Evolutionary conservation across 73 alveolate species (phyloP).

Genomic region (Paraurostyla sp.): DNA sequence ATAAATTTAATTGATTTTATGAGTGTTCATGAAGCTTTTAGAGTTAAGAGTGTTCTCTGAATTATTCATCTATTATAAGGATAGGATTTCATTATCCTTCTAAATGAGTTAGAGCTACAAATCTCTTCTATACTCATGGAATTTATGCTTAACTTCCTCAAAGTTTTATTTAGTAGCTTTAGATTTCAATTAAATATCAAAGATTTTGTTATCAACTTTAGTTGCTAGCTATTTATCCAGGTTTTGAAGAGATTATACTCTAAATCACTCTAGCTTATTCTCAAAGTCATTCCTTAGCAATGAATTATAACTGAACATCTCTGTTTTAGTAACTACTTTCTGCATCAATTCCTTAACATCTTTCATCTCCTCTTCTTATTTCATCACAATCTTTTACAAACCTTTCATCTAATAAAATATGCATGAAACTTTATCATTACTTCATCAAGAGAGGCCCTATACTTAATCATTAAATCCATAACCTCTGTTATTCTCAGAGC

Average conservation of each 20-base stretch:
- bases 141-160: neutral
- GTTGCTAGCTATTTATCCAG: neutral
- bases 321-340: neutral
- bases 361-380: neutral
- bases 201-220: neutral
- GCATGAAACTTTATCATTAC: neutral
- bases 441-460: neutral
- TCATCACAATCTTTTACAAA: neutral
- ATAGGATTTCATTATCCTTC: too few species aligned
- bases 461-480: slow-evolving; percentile 14
- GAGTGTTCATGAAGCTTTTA: neutral
- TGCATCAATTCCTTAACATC: neutral
- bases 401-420: neutral
- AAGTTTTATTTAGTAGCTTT: neutral
- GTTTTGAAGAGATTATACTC: neutral
- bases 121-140: slow-evolving; percentile 35
- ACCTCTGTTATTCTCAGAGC: neutral
- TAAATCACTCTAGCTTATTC: neutral
- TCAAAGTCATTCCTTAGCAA: slow-evolving; percentile 24
- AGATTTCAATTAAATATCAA: neutral
- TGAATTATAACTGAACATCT: neutral
- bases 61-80: neutral
- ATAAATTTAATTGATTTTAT: neutral
- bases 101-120: neutral
- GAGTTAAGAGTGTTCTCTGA: neutral